Conservation (phyloP, 352 stramenopile genomes). For the Phytophthora colocasiae region DNA sequence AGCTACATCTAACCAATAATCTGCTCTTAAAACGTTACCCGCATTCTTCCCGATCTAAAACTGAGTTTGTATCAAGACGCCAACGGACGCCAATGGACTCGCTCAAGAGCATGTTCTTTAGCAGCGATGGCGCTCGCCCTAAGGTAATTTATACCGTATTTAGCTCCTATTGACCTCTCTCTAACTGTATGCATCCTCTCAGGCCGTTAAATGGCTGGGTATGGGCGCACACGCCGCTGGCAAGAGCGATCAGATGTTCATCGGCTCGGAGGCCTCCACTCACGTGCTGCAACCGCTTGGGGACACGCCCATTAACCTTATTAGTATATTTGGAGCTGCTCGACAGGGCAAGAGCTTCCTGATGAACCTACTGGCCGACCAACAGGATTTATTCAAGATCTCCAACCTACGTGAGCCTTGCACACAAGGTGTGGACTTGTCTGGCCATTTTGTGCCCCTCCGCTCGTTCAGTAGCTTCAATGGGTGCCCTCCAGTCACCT, state of each 20-base stretch:
- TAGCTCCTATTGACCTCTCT: not conserved
- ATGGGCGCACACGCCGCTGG: conserved; percentile 58
- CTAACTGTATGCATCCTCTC: conserved; percentile 20
- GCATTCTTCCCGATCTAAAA: conserved; percentile 4
- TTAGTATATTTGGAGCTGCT: conserved; percentile 87
- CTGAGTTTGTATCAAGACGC: conserved; percentile 16
- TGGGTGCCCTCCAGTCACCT: conserved; percentile 49
- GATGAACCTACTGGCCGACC: conserved; percentile 88
- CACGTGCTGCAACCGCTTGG: conserved; percentile 72
- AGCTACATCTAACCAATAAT: not conserved
- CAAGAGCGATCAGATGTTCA: conserved; percentile 74
- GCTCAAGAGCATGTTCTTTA: conserved; percentile 51
- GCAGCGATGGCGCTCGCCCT: conserved; percentile 20
- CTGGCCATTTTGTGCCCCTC: conserved; percentile 77
- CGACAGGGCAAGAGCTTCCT: conserved; percentile 88
- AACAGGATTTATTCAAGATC: conserved; percentile 90
- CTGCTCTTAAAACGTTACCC: too few relatives aligned
- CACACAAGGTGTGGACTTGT: conserved; percentile 87
- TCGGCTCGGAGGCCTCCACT: conserved; percentile 57
- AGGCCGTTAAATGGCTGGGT: conserved; percentile 88
- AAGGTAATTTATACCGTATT: conserved; percentile 14
- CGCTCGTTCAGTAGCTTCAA: conserved; percentile 77
- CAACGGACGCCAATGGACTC: conserved; percentile 33
- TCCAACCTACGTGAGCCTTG: conserved; percentile 88
- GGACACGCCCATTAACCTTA: conserved; percentile 78